Percentiles rank a stretch among this genome's conserved stretches.
phyloP scores from a whole-genome alignment of 805 yeast species.

The Candida ortonii region DNA sequence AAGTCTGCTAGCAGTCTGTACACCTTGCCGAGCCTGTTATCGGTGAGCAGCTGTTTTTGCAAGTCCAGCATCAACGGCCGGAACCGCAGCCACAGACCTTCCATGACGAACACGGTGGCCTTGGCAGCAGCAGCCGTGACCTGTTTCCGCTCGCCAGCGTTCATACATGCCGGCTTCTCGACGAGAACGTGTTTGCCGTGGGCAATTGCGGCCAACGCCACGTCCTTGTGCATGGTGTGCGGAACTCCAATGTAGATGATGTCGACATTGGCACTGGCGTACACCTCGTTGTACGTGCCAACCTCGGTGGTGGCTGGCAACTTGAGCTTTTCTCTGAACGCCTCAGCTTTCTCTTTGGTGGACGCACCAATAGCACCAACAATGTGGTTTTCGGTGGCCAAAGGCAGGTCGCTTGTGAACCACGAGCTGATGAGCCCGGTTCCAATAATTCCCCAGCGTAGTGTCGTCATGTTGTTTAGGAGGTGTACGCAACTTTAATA shows the following conservation, averaged over 20 bases:
- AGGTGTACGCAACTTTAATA: no score
- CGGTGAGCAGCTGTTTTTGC: constrained; percentile 35
- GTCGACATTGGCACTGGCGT: constrained; percentile 39
- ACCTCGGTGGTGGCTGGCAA: constrained; percentile 15
- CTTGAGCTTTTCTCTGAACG: constrained; percentile 27
- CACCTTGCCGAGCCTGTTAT: constrained; percentile 44
- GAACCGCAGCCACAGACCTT: constrained; percentile 55
- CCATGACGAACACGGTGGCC: constrained; percentile 48
- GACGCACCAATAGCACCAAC: constrained; percentile 40
- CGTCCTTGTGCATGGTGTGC: constrained; percentile 46
- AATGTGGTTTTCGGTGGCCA: constrained; percentile 33
- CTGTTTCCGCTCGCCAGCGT: constrained; percentile 40
- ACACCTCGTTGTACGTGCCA: constrained; percentile 40
- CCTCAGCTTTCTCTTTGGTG: constrained; percentile 31
- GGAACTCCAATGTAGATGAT: constrained; percentile 54
- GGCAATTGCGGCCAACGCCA: constrained; percentile 39
- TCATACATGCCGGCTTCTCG: constrained; percentile 53
- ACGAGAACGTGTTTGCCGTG: constrained; percentile 50
- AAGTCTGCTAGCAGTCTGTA: constrained; percentile 43
- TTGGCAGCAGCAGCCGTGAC: constrained; percentile 41
- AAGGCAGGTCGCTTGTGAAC: constrained; percentile 36
- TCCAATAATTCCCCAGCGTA: constrained; percentile 52
- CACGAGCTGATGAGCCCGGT: constrained; percentile 45
- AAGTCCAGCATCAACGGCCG: constrained; percentile 43
- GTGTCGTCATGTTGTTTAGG: no score